These are phyloP conservation scores for Fusarium sp. DNA, from an alignment of 2,329 filamentous ascomycete species.

Conservation along the genomic window DNA sequence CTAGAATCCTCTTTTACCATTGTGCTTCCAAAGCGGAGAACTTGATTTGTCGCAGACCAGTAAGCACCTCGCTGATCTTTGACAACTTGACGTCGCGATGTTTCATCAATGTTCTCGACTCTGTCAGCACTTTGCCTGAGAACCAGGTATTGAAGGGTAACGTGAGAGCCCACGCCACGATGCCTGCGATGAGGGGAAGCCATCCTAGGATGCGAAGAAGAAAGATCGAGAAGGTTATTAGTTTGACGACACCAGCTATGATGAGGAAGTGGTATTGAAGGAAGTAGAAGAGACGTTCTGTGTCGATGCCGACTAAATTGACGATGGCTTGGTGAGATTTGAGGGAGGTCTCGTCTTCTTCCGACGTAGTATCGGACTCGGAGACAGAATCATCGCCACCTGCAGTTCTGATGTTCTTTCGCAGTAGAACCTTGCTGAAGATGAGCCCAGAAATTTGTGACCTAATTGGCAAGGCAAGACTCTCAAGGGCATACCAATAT, in stretches of 20 bases:
- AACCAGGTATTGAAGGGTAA: constrained; percentile 75
- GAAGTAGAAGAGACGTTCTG: constrained; percentile 75
- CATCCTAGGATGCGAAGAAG: constrained; percentile 76
- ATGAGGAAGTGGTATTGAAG: constrained; percentile 73
- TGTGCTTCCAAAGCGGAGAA: constrained; percentile 79
- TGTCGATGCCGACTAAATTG: constrained; percentile 80
- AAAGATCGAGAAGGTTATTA: constrained; percentile 70
- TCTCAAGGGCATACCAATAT: constrained; percentile 72
- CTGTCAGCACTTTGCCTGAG: constrained; percentile 70
- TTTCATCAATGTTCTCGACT: constrained; percentile 78
- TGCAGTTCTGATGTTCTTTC: constrained; percentile 78
- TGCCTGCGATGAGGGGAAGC: constrained; percentile 72
- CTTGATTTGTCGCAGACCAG: constrained; percentile 85
- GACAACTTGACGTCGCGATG: constrained; percentile 78
- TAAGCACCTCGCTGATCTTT: constrained; percentile 78
- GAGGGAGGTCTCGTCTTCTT: constrained; percentile 37
- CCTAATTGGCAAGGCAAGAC: constrained; percentile 72
- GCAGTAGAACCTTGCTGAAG: constrained; percentile 78
- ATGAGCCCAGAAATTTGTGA: constrained; percentile 76
- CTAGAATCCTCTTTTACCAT: constrained; percentile 75
- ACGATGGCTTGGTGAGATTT: constrained; percentile 74
- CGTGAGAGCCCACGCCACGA: constrained; percentile 70
- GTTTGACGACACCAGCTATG: constrained; percentile 45
- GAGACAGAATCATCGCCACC: constrained; percentile 52
- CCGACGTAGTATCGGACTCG: constrained; percentile 54